phyloP scores from a whole-genome alignment of 306 rosid species.

The Vigna nakashimae region DNA sequence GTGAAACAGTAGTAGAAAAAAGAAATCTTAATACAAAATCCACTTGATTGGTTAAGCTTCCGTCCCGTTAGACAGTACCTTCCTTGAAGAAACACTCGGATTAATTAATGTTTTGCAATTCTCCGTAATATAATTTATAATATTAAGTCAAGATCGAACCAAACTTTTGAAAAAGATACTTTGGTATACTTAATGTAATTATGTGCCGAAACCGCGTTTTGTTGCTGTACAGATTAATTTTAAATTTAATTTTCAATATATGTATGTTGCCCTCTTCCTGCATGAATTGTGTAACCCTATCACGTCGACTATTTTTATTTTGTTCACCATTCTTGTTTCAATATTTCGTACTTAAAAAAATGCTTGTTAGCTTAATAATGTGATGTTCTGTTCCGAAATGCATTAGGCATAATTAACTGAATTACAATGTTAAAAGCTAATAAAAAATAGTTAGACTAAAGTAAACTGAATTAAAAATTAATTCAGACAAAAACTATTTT shows the following conservation, averaged over 20 bases:
- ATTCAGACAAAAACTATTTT: too few species aligned
- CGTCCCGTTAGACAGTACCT: slow-evolving; percentile 10
- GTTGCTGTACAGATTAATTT: slow-evolving; percentile 42
- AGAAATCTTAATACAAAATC: too few species aligned
- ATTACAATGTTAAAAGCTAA: too few species aligned
- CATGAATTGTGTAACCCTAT: slow-evolving; percentile 31
- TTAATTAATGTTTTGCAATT: background rate
- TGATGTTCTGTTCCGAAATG: slow-evolving; percentile 19
- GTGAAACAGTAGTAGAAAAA: too few species aligned
- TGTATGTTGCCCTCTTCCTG: slow-evolving; percentile 33
- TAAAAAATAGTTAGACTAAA: too few species aligned
- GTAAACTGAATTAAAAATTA: too few species aligned
- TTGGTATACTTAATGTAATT: slow-evolving; percentile 10
- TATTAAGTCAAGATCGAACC: slow-evolving; percentile 37
- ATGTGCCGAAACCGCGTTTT: slow-evolving; percentile 62
- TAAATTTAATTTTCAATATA: background rate
- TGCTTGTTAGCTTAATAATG: background rate
- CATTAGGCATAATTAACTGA: background rate
- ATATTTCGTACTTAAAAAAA: slow-evolving; percentile 11
- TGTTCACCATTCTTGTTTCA: too few species aligned
- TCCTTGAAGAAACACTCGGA: slow-evolving; percentile 27
- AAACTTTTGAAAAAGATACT: slow-evolving; percentile 26
- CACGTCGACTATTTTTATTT: slow-evolving; percentile 51
- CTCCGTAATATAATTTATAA: slow-evolving; percentile 6
- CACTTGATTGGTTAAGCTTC: slow-evolving; percentile 6